phyloP scores from a whole-genome alignment of 371 early-diverging fungal genomes.

The Batrachochytrium dendrobatidis region DNA sequence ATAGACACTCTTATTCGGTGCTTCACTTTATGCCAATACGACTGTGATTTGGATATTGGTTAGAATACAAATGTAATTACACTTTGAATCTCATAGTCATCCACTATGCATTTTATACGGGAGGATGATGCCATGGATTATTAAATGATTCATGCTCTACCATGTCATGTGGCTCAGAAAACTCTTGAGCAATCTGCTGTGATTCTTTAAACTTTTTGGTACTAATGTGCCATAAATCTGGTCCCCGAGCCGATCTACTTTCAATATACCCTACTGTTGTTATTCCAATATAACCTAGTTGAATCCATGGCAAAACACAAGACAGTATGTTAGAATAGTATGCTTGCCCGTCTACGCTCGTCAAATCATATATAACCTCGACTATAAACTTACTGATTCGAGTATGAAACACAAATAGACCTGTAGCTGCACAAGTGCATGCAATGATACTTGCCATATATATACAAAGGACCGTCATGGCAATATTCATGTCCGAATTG shows the following conservation, averaged over 20 bases:
- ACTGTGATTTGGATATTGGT: no score
- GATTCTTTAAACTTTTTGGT: not conserved
- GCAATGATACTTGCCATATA: not conserved
- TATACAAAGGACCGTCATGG: not conserved
- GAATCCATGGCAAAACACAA: not conserved
- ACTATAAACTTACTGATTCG: not conserved
- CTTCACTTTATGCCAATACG: no score
- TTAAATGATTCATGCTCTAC: no score
- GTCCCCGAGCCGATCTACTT: not conserved
- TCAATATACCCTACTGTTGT: not conserved
- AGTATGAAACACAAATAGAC: not conserved
- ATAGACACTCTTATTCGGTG: no score
- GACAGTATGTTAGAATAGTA: not conserved
- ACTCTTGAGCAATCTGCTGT: not conserved
- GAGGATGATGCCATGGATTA: no score
- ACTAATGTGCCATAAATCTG: not conserved
- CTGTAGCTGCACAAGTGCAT: no score
- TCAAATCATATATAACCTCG: not conserved
- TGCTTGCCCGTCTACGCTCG: not conserved
- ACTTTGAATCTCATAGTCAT: no score
- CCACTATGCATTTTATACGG: no score
- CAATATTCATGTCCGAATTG: not conserved
- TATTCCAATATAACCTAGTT: slow-evolving; percentile 2
- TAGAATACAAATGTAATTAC: no score
- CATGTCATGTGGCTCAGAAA: no score